These are phyloP conservation scores for Lavandula angustifolia DNA, from an alignment of 257 asterid species.

Conservation along the genomic window DNA sequence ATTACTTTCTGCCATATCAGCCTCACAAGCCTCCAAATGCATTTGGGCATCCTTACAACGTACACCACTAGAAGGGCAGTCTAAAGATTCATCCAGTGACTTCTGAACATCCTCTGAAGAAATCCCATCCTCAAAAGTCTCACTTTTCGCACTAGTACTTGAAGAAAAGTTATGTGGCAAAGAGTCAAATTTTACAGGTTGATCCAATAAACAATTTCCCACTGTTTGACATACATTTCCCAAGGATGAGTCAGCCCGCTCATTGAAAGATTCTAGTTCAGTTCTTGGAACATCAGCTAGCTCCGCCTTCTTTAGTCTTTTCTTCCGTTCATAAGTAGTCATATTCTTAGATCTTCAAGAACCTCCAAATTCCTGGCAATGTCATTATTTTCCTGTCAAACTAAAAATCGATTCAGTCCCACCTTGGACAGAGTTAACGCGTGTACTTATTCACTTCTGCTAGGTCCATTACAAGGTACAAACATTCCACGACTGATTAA, in stretches of 20 bases:
- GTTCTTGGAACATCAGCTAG: slow-evolving; percentile 17
- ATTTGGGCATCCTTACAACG: slow-evolving; percentile 11
- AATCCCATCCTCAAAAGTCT: slow-evolving; percentile 30
- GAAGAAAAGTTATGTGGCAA: slow-evolving; percentile 20
- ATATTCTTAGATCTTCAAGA: slow-evolving; percentile 14
- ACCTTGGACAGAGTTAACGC: slow-evolving; percentile 26
- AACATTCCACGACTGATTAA: background rate
- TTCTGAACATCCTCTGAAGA: slow-evolving; percentile 33
- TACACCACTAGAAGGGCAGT: slow-evolving; percentile 31
- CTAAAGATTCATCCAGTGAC: slow-evolving; percentile 32
- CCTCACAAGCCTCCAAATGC: slow-evolving; percentile 18
- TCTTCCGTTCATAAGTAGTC: slow-evolving; percentile 20
- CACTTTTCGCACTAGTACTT: slow-evolving; percentile 34
- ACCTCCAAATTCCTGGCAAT: slow-evolving; percentile 19
- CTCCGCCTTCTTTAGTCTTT: slow-evolving; percentile 23
- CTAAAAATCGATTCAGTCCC: slow-evolving; percentile 18
- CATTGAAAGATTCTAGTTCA: slow-evolving; percentile 19
- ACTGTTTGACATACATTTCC: background rate
- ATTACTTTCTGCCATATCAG: slow-evolving; percentile 15
- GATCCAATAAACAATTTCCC: slow-evolving; percentile 24
- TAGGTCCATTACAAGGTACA: slow-evolving; percentile 11
- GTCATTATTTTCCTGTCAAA: slow-evolving; percentile 21
- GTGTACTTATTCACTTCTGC: slow-evolving; percentile 20
- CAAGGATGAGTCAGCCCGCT: slow-evolving; percentile 17
- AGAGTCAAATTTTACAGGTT: slow-evolving; percentile 30